Evolutionary conservation across 2,329 filamentous ascomycete genomes (phyloP).

Genomic region (Madurella mycetomatis): DNA sequence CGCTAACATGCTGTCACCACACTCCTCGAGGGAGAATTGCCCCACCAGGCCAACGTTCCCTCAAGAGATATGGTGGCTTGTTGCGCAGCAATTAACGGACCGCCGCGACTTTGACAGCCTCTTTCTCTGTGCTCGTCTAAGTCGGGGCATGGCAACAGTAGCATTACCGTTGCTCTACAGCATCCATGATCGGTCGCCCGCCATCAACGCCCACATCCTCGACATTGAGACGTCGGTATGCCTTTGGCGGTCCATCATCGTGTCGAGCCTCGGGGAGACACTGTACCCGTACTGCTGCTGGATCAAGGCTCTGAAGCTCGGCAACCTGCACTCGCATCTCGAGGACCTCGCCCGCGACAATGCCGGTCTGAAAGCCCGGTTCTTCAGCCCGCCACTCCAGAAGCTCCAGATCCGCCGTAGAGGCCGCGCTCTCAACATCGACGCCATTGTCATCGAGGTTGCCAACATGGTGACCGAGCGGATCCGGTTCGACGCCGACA

Average conservation of each 20-base stretch:
- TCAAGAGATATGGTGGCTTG: constrained; percentile 56
- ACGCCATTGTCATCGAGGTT: constrained; percentile 44
- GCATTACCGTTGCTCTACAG: constrained; percentile 60
- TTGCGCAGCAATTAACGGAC: constrained; percentile 55
- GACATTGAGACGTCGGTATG: constrained; percentile 51
- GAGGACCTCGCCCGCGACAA: constrained; percentile 41
- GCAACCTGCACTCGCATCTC: constrained; percentile 56
- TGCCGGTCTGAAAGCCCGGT: constrained; percentile 28
- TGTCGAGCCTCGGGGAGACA: constrained; percentile 59
- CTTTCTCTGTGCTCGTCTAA: constrained; percentile 54
- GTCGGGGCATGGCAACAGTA: constrained; percentile 52
- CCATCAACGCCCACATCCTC: constrained; percentile 39
- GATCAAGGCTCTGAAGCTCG: constrained; percentile 59
- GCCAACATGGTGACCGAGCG: constrained; percentile 53
- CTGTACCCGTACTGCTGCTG: constrained; percentile 66
- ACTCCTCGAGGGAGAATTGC: not conserved
- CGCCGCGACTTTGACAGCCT: constrained; percentile 56
- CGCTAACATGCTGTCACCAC: not conserved
- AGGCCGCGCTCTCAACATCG: constrained; percentile 31
- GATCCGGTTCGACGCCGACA: constrained; percentile 36
- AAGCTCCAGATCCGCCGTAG: constrained; percentile 29
- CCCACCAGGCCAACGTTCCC: constrained; percentile 35
- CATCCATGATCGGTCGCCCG: constrained; percentile 43
- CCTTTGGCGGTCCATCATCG: constrained; percentile 64
- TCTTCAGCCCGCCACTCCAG: constrained; percentile 41